Base-by-base conservation (phyloP, 306 rosid genomes). In the Rosa rugosa region DNA sequence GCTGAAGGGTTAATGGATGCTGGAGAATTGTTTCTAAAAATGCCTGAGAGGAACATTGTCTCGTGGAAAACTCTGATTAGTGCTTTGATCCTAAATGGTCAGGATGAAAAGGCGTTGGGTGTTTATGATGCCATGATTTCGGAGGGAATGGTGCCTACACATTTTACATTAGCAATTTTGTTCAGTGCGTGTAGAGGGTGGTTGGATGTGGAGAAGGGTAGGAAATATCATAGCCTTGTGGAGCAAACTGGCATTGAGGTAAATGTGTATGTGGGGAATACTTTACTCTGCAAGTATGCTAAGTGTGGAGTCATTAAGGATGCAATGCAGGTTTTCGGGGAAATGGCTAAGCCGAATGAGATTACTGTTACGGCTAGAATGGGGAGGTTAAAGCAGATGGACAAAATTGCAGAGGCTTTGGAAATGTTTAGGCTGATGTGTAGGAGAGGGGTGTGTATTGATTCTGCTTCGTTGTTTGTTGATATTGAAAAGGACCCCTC, bases 331-430 rank as follows among this genome's bases (percentile, higher is more conserved):
- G 85, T 87, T 84, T 92, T 90, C 46, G 59, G 51, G 78, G 90
- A 68, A 69, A 82, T 92, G 80, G 54, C 40, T 63, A 89, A 92
- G 49, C 93, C 89, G 42, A 92, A 90, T 77, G 93, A 89, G 83
- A 92, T 92, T 81, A 84, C 95, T 66, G 87, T 92, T 82, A 90
- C 97, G 1, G 85, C 92, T 31, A 81, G 90, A 87, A 89, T 92
- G 88, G 79, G 86, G 62, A 93, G 92, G 4, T 85, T 92, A 57
- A 82, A 87, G 8, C 81, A 70, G 70, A 86, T 84, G 0, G 81
- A 83, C 75, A 84, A 82, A 63, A 86, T 81, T 5, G 38, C 31
- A 65, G 92, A 90, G 81, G 92, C 93, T 72, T 82, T 69, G 25
- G 84, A 85, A 31, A 77, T 86, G 89, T 89, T 89, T 77, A 82